phyloP scores from a whole-genome alignment of 331 rosid species.

The Spiraea crenata region DNA sequence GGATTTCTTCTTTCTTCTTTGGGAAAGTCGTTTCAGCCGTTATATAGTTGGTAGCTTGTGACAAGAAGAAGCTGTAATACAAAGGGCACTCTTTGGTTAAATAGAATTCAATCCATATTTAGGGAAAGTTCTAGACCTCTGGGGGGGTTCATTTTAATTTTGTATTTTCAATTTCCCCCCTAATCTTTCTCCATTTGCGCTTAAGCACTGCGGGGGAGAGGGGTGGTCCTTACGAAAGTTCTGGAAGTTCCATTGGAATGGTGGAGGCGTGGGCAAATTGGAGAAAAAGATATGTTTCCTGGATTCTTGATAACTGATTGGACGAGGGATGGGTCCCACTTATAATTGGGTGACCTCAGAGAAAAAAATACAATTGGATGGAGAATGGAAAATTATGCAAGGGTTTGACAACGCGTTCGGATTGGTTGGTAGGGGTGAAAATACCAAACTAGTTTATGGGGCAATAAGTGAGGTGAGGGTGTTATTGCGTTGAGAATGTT shows the following conservation, averaged over 20 bases:
- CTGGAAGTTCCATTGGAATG: slow-evolving; percentile 43
- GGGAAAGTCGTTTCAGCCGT: slow-evolving; percentile 40
- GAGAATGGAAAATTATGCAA: neutral
- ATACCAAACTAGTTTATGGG: neutral
- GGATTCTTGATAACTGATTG: slow-evolving; percentile 9
- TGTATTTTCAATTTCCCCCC: neutral
- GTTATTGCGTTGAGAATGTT: slow-evolving; percentile 9
- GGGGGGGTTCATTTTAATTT: slow-evolving; percentile 7
- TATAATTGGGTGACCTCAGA: slow-evolving; percentile 14
- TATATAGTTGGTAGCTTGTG: slow-evolving; percentile 10
- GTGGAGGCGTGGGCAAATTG: slow-evolving; percentile 25
- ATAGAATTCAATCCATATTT: neutral
- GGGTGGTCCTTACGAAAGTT: slow-evolving; percentile 39
- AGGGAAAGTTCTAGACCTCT: slow-evolving; percentile 56
- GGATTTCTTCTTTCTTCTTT: slow-evolving; percentile 21
- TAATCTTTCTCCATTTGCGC: slow-evolving; percentile 22
- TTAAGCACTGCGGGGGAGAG: neutral
- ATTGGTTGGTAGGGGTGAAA: neutral
- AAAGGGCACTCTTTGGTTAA: neutral
- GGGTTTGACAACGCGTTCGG: neutral
- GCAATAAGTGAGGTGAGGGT: neutral
- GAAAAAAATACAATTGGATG: neutral
- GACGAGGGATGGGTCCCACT: slow-evolving; percentile 5
- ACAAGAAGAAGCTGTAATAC: neutral
- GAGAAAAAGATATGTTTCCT: neutral